Conservation (phyloP, 768 basidiomycete species). For the Mycena crocata region DNA sequence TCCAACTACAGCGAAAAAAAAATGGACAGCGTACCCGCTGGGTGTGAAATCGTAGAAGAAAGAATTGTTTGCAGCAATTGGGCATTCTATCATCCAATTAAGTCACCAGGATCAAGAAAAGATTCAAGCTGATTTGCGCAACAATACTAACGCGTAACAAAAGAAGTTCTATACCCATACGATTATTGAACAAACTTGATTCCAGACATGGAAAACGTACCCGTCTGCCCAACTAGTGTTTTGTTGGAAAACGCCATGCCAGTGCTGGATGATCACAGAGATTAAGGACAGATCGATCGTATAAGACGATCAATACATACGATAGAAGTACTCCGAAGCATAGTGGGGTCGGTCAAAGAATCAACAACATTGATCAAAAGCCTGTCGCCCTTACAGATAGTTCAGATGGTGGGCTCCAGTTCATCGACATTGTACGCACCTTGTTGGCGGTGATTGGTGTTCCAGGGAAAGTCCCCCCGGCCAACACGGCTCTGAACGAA, state of each 20-base stretch:
- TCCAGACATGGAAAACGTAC: slow-evolving; percentile 32
- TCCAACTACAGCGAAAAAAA: not conserved
- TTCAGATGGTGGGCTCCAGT: not conserved
- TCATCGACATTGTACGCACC: slow-evolving; percentile 28
- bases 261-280: slow-evolving; percentile 22
- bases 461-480: slow-evolving; percentile 49
- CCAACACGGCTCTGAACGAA: slow-evolving; percentile 50
- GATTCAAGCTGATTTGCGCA: no score
- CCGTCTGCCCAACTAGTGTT: slow-evolving; percentile 43
- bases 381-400: slow-evolving; percentile 39
- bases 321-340: slow-evolving; percentile 53
- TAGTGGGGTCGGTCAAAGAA: slow-evolving; percentile 48
- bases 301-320: slow-evolving; percentile 36
- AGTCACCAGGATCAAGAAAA: not conserved
- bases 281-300: not conserved
- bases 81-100: slow-evolving; percentile 36
- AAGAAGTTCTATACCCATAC: slow-evolving; percentile 1
- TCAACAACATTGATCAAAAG: slow-evolving; percentile 54
- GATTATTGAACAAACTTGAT: not conserved
- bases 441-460: slow-evolving; percentile 54
- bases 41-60: slow-evolving; percentile 43
- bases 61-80: slow-evolving; percentile 42
- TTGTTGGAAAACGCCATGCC: slow-evolving; percentile 41
- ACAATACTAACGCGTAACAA: slow-evolving; percentile 21
- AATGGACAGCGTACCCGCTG: not conserved